phyloP scores from a whole-genome alignment of 2,329 filamentous ascomycete genomes.

The Laburnicola sp. region DNA sequence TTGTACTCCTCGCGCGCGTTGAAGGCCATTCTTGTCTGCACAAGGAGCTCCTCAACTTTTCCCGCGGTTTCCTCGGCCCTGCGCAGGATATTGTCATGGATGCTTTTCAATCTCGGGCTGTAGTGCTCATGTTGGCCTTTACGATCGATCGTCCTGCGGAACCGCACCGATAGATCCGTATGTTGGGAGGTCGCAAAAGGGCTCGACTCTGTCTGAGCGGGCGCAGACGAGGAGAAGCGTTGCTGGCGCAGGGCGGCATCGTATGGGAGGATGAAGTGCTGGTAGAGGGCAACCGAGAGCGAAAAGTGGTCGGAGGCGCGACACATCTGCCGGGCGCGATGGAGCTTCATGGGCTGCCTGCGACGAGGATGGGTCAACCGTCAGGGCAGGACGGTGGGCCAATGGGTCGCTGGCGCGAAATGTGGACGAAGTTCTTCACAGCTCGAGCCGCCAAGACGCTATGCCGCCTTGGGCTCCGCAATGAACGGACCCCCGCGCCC shows the following conservation, averaged over 20 bases:
- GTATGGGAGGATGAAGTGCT: constrained; percentile 34
- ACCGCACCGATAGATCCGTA: too few relatives aligned
- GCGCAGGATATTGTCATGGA: neutral
- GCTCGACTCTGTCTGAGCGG: constrained; percentile 7
- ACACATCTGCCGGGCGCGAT: constrained; percentile 31
- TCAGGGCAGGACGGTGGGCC: constrained; percentile 7
- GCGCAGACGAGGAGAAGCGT: constrained; percentile 24
- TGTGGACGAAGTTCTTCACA: neutral
- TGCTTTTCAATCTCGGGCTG: neutral
- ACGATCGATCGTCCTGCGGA: too few relatives aligned
- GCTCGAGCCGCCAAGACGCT: constrained; percentile 4
- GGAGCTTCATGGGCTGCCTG: constrained; percentile 32
- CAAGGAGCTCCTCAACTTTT: constrained; percentile 10
- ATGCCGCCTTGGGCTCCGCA: neutral
- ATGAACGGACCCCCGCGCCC: too few relatives aligned
- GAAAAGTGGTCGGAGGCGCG: constrained; percentile 39
- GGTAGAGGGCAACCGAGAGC: constrained; percentile 37
- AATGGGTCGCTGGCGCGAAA: constrained; percentile 2
- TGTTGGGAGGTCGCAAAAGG: neutral
- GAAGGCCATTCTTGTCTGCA: constrained; percentile 12
- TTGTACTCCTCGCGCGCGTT: constrained; percentile 20
- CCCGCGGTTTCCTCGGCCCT: neutral
- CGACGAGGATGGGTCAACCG: constrained; percentile 4
- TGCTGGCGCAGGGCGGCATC: constrained; percentile 14
- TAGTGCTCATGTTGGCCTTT: too few relatives aligned